Percentiles rank a stretch among this genome's conserved stretches.
These are phyloP conservation scores for Akanthomyces dipterigenus DNA, from an alignment of 2,329 filamentous ascomycete genomes.

Conservation along the genomic window DNA sequence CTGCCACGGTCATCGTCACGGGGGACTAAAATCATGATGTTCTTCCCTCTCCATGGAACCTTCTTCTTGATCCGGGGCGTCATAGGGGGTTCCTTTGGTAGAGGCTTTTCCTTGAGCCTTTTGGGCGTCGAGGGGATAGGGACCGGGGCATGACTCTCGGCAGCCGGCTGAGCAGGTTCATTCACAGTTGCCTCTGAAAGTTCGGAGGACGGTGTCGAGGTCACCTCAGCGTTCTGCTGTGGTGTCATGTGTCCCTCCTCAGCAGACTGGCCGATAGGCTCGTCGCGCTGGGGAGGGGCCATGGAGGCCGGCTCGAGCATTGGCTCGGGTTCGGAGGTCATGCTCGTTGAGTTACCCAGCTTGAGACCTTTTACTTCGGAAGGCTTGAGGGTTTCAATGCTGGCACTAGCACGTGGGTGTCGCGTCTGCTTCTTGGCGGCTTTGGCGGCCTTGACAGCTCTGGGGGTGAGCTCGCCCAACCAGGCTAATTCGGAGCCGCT, in stretches of 20 bases:
- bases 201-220: slow-evolving; percentile 20
- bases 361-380: slow-evolving; percentile 22
- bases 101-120: slow-evolving; percentile 28
- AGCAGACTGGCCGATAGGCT: background rate
- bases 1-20: slow-evolving; percentile 59
- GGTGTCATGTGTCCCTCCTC: slow-evolving; percentile 1
- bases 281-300: slow-evolving; percentile 8
- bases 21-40: slow-evolving; percentile 64
- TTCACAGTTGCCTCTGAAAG: background rate
- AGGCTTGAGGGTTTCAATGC: slow-evolving; percentile 48
- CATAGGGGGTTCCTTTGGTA: slow-evolving; percentile 32
- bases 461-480: slow-evolving; percentile 41
- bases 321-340: slow-evolving; percentile 25
- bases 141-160: slow-evolving; percentile 18
- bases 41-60: slow-evolving; percentile 68
- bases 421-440: slow-evolving; percentile 24
- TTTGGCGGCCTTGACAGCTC: slow-evolving; percentile 39
- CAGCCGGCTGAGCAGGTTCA: slow-evolving; percentile 15
- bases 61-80: slow-evolving; percentile 62
- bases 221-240: background rate
- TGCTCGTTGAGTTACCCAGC: slow-evolving; percentile 24
- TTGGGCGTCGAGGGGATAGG: slow-evolving; percentile 29
- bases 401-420: slow-evolving; percentile 43
- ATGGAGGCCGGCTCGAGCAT: slow-evolving; percentile 19
- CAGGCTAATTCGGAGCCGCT: slow-evolving; percentile 56